These are phyloP conservation scores for Tarenaya hassleriana DNA, from an alignment of 345 rosid genomes.

Conservation along the genomic window DNA sequence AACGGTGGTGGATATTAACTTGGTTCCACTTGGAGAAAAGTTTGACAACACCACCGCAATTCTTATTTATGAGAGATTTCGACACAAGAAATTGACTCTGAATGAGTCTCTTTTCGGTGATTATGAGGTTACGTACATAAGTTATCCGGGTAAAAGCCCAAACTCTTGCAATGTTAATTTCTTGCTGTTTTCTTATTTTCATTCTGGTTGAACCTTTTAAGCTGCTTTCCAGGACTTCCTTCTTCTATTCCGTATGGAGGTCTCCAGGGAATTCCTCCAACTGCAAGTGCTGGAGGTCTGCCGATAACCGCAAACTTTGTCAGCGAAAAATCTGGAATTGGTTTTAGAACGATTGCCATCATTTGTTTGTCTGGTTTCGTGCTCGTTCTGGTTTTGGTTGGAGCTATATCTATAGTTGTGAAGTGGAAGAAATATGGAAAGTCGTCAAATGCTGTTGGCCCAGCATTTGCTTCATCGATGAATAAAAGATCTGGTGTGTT, in stretches of 20 bases:
- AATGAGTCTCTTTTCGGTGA: conserved; percentile 73
- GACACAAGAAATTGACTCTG: conserved; percentile 66
- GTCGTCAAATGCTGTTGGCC: conserved; percentile 88
- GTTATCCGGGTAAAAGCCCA: conserved; percentile 67
- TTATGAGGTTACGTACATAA: conserved; percentile 66
- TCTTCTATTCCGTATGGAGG: conserved; percentile 65
- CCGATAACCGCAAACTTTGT: conserved; percentile 62
- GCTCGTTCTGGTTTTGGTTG: conserved; percentile 61
- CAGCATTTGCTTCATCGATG: conserved; percentile 53
- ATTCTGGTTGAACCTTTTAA: conserved; percentile 17
- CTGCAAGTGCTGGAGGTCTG: conserved; percentile 58
- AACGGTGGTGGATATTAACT: conserved; percentile 75
- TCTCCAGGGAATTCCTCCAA: conserved; percentile 52
- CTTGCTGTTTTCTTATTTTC: conserved; percentile 8
- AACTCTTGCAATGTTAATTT: conserved; percentile 17
- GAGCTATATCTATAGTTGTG: conserved; percentile 52
- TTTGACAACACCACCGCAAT: conserved; percentile 92
- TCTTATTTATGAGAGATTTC: conserved; percentile 72
- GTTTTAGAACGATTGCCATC: conserved; percentile 56
- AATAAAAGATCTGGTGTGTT: conserved; percentile 82
- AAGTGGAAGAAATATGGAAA: conserved; percentile 78
- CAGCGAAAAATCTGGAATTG: conserved; percentile 65
- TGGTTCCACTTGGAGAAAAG: conserved; percentile 97
- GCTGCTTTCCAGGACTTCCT: conserved; percentile 57
- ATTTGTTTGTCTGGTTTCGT: conserved; percentile 79